Conservation (phyloP, 1,284 basidiomycete genomes). For the Apiotrichum sp. region DNA sequence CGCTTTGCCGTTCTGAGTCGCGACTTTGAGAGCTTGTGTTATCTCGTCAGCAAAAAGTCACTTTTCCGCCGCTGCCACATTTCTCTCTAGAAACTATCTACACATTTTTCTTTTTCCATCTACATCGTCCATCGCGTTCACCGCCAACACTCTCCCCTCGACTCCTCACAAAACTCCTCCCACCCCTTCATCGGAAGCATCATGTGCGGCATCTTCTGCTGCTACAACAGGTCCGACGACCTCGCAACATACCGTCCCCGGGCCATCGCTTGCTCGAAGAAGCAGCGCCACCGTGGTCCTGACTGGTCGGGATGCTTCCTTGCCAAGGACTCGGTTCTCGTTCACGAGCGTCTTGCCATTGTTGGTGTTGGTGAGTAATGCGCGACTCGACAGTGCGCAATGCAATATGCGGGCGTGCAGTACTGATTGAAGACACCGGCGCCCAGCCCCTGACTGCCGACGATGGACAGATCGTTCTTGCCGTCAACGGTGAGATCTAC, state of each 20-base stretch:
- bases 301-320: conserved; percentile 95
- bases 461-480: conserved; percentile 77
- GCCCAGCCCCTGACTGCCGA: conserved; percentile 90
- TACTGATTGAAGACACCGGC: conserved; percentile 66
- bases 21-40: no score
- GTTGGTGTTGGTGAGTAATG: conserved; percentile 89
- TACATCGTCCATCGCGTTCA: no score
- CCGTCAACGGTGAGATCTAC: conserved; percentile 99
- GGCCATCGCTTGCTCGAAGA: conserved; percentile 79
- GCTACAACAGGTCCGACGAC: conserved; percentile 69
- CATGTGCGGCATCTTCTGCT: conserved; percentile 88
- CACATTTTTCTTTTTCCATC: no score
- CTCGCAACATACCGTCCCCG: conserved; percentile 62
- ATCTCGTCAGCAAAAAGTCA: no score
- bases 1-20: no score
- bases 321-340: conserved; percentile 70
- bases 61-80: no score
- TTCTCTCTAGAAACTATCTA: no score
- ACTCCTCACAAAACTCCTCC: no score
- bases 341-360: conserved; percentile 89
- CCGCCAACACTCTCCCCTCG: no score
- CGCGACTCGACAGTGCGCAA: no score
- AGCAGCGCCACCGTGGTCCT: conserved; percentile 83
- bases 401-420: no score
- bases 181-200: no score